phyloP scores from a whole-genome alignment of 768 basidiomycete genomes.

The Lyophyllum shimeji region DNA sequence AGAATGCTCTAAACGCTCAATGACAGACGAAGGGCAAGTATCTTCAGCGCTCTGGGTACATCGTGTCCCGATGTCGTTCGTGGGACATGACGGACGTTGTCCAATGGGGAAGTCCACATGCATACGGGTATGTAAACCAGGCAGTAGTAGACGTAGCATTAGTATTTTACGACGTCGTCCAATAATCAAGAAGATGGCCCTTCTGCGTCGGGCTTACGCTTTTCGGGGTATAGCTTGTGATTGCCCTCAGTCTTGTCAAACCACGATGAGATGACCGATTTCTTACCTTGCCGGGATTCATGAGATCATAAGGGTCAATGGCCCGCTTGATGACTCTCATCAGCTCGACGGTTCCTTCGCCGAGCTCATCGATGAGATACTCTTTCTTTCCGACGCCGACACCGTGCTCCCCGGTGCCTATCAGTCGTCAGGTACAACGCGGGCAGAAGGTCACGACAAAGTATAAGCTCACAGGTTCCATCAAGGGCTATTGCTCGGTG shows the following conservation, averaged over 20 bases:
- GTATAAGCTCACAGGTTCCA: conserved; percentile 61
- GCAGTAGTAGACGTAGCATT: no score
- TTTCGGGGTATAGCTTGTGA: conserved; percentile 32
- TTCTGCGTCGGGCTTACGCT: background rate
- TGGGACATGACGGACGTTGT: no score
- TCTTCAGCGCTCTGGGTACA: no score
- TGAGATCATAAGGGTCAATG: conserved; percentile 76
- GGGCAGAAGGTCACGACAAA: background rate
- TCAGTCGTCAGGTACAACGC: conserved; percentile 2
- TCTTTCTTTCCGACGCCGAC: conserved; percentile 86
- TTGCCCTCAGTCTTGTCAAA: background rate
- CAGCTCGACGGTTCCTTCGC: conserved; percentile 74
- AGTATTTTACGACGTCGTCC: no score
- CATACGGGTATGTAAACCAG: no score
- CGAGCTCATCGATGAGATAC: conserved; percentile 83
- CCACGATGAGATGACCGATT: background rate
- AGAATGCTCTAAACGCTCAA: no score
- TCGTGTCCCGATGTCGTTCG: no score
- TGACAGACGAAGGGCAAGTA: no score
- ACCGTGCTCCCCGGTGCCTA: conserved; percentile 86
- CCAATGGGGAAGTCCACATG: no score
- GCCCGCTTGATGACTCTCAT: conserved; percentile 85
- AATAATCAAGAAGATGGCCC: background rate
- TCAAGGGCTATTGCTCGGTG: conserved; percentile 71
- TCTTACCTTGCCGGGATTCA: conserved; percentile 82